Evolutionary conservation across 2,329 filamentous ascomycete genomes (phyloP), one percentile per base, ranked within the genome.

Genomic region (Neocucurbitaria cava): DNA sequence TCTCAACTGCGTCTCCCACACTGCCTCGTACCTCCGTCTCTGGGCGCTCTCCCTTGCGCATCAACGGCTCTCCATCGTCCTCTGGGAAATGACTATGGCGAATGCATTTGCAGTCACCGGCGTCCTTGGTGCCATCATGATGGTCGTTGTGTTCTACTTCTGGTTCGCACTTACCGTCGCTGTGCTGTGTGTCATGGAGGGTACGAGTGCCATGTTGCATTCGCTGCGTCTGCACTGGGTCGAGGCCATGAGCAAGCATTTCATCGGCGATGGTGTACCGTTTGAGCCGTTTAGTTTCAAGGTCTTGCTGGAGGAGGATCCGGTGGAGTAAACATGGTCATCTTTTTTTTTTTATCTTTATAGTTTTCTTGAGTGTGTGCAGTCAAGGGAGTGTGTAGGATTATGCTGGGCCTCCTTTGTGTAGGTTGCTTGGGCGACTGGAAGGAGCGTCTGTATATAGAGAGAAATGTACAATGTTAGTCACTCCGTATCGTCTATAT

Each of bases 1-100:
- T 75, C 85, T 99, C 68, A 99, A 99, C 83, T 98, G 94, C 77
- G 94, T 99, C 60, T 99, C 95, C 26, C 95, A 99, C 80, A 99
- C 96, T 4, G 95, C 95, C 4, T 99, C 95, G 1, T 99, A 99
- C 79, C 89, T 99, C 43, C 95, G 95, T 82, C 90, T 99, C 40
- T 99, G 95, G 95, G 95, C 95, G 28, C 79, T 99, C 67, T 99
- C 95, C 1, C 88, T 99, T 56, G 95, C 95, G 28, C 95, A 99
- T 82, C 95, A 99, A 77, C 95, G 98, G 84, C 88, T 99, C 56
- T 96, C 92, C 44, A 89, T 93, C 62, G 95, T 99, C 60, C 85
- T 99, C 43, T 99, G 95, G 95, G 85, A 85, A 69, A 99, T 99
- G 95, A 99, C 95, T 1, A 83, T 99, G 46, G 89, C 84, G 26